phyloP scores from a whole-genome alignment of 2,329 filamentous ascomycete species.

The Epicoccum nigrum region DNA sequence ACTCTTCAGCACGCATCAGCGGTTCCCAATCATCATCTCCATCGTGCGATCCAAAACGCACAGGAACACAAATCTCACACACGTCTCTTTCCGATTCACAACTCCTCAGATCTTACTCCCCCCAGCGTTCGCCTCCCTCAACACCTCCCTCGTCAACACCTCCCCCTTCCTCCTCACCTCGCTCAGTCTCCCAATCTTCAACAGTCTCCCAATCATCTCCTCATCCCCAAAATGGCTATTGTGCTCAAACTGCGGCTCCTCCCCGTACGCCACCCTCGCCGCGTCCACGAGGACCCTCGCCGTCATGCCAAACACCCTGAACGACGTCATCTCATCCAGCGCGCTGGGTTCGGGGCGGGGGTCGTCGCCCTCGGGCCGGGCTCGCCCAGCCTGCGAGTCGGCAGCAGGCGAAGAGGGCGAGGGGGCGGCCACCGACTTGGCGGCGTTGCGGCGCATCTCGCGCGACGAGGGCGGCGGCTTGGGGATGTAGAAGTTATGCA shows the following conservation, averaged over 20 bases:
- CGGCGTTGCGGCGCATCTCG: constrained; percentile 10
- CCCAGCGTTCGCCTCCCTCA: constrained; percentile 59
- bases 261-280: constrained; percentile 80
- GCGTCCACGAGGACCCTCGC: constrained; percentile 88
- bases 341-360: constrained; percentile 46
- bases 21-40: no score
- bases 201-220: constrained; percentile 64
- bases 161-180: constrained; percentile 59
- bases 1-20: no score
- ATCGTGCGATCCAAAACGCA: no score
- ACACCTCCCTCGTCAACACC: constrained; percentile 58
- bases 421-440: no score
- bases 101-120: constrained; percentile 51
- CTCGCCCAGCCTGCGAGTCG: constrained; percentile 2
- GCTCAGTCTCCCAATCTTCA: constrained; percentile 62
- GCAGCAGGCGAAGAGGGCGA: not conserved
- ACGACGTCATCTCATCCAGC: constrained; percentile 60
- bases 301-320: constrained; percentile 95
- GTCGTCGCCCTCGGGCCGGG: constrained; percentile 26
- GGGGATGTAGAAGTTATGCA: constrained; percentile 93
- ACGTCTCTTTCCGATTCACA: not conserved
- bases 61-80: not conserved
- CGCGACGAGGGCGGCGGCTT: constrained; percentile 26
- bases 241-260: constrained; percentile 84
- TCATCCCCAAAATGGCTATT: constrained; percentile 70